Evolutionary conservation across 129 eudicot species (phyloP).

Genomic region (Erigeron canadensis): DNA sequence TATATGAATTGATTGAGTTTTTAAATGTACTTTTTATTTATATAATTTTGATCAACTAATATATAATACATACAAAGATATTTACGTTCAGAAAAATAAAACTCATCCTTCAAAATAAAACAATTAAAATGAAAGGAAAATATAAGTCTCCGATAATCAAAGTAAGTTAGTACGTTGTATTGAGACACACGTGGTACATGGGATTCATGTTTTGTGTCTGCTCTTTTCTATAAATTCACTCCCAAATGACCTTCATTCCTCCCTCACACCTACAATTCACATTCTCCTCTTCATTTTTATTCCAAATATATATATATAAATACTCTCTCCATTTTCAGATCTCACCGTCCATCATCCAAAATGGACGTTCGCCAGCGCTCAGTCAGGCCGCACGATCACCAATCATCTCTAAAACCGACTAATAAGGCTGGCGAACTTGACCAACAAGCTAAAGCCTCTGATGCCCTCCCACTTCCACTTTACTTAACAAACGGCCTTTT

Average conservation of each 20-base stretch:
- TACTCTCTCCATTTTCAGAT: slow-evolving; percentile 3
- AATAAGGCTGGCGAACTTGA: slow-evolving; percentile 42
- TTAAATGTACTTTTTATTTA: no score
- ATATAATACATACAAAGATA: no score
- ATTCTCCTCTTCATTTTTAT: not conserved
- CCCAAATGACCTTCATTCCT: slow-evolving; percentile 17
- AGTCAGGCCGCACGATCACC: slow-evolving; percentile 8
- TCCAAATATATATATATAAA: no score
- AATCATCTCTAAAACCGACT: slow-evolving; percentile 12
- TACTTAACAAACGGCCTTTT: slow-evolving; percentile 58
- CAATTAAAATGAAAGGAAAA: no score
- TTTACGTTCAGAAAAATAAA: no score
- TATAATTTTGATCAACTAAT: no score
- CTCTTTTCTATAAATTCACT: slow-evolving; percentile 30
- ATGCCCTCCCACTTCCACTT: slow-evolving; percentile 52
- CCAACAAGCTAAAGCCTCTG: slow-evolving; percentile 42
- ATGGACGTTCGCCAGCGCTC: slow-evolving; percentile 70
- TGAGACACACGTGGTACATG: slow-evolving; percentile 39
- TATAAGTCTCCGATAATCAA: no score
- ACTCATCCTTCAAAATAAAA: no score
- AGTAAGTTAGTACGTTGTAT: no score
- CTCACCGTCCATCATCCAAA: slow-evolving; percentile 11
- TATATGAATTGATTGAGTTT: no score
- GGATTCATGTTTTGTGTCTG: slow-evolving; percentile 28
- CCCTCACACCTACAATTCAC: slow-evolving; percentile 20